These are phyloP conservation scores for Santalum album DNA, from an alignment of 164 flowering plant genomes.

Conservation along the genomic window DNA sequence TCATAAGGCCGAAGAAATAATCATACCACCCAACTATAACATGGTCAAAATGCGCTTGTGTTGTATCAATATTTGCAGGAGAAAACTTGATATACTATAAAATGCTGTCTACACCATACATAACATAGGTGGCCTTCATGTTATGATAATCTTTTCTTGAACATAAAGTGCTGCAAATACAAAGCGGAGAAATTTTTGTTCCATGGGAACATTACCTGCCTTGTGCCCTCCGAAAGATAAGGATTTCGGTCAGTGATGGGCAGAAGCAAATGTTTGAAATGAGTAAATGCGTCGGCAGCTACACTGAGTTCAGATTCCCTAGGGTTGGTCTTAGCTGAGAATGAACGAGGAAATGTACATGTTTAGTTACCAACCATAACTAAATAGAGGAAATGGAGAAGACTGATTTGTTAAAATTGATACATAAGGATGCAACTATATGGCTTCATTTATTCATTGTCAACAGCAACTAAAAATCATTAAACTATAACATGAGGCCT, in stretches of 20 bases:
- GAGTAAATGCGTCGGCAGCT: conserved; percentile 50
- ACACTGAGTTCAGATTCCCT: conserved; percentile 41
- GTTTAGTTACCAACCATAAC: neutral
- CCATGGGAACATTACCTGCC: conserved; percentile 47
- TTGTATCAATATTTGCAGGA: too few species aligned
- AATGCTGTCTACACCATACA: too few species aligned
- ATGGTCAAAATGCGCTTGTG: too few species aligned
- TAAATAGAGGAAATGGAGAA: neutral
- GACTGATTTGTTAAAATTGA: conserved; percentile 11
- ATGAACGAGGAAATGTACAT: conserved; percentile 1
- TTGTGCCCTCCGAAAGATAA: conserved; percentile 87
- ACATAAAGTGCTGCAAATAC: neutral
- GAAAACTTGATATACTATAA: too few species aligned
- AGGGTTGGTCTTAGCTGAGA: conserved; percentile 44
- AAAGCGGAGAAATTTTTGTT: neutral
- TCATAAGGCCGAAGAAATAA: too few species aligned
- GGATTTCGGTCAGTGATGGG: conserved; percentile 83
- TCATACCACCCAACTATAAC: too few species aligned
- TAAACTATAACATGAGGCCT: neutral
- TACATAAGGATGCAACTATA: neutral
- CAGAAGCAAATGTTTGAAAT: conserved; percentile 77
- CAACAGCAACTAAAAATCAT: neutral
- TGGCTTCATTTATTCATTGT: neutral
- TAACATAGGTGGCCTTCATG: too few species aligned
- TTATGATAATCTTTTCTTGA: neutral